phyloP scores from a whole-genome alignment of 225 moss, liverwort and hornwort species.

The Physcomitrium patens region DNA sequence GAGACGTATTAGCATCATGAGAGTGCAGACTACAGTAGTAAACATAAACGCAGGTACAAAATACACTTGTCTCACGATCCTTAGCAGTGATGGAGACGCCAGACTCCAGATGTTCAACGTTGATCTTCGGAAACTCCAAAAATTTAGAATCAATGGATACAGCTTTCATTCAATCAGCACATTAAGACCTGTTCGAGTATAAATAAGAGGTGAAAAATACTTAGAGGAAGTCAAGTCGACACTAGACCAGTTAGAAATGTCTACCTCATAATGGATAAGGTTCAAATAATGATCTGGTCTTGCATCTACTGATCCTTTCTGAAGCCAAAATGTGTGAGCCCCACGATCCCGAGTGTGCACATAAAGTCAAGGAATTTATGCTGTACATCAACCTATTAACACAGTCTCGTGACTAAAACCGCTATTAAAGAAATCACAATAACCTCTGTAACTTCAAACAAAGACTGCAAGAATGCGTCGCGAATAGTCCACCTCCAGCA shows the following conservation, averaged over 20 bases:
- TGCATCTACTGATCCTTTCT: slow-evolving; percentile 72
- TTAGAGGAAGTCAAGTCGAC: neutral
- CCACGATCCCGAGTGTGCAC: slow-evolving; percentile 82
- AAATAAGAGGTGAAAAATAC: slow-evolving; percentile 14
- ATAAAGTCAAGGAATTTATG: slow-evolving; percentile 63
- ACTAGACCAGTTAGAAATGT: slow-evolving; percentile 18
- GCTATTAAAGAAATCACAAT: neutral
- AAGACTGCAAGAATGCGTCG: neutral
- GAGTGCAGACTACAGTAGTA: slow-evolving; percentile 6
- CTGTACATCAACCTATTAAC: slow-evolving; percentile 18
- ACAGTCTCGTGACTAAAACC: neutral
- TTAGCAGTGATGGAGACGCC: neutral
- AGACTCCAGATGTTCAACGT: slow-evolving; percentile 2
- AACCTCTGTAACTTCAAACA: neutral
- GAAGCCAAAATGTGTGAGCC: slow-evolving; percentile 81
- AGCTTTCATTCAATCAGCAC: slow-evolving; percentile 11
- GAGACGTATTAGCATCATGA: slow-evolving; percentile 3
- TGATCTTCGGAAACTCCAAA: neutral
- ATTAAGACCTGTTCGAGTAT: neutral
- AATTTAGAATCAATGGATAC: neutral
- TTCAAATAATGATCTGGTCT: slow-evolving; percentile 88
- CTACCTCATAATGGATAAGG: slow-evolving; percentile 92
- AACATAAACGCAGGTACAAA: neutral
- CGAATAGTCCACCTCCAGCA: slow-evolving; percentile 5
- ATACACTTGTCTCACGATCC: neutral